Evolutionary conservation across 2,329 filamentous ascomycete genomes (phyloP), one percentile per base, ranked within the genome.

Genomic region (Penicillium hesseltinei): DNA sequence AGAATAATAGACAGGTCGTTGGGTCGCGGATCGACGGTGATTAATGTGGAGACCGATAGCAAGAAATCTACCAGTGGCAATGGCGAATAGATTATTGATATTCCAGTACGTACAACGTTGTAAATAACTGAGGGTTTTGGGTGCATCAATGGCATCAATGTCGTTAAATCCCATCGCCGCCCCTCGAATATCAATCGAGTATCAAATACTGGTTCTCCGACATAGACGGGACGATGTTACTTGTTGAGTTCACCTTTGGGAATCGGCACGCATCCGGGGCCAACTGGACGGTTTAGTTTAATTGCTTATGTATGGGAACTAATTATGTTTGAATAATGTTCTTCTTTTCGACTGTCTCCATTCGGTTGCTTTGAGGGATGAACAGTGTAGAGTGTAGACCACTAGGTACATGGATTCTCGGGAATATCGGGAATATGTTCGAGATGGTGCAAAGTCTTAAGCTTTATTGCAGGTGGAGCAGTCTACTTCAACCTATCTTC

Each of bases 181-280:
- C 21, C 3, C 9, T 7, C 17, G n/a, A 40, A 7, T 42, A 23
- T 33, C n/a, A 10, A 10, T 7, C 17, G n/a, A 40, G 5, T 42
- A 23, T 33, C n/a, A 10, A 10, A 19, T 10, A 9, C 10, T 17
- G 13, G 17, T 35, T 54, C 3, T 46, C 21, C 19, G 38, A 7
- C 11, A 40, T 5, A 27, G 38, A 47, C 46, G 31, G 36, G 35
- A 48, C 46, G 29, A 45, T 23, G 40, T 51, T 51, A 61, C 52
- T 52, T 31, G 58, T 19, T 33, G 10, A 53, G 31, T 27, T 48
- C 35, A 43, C 23, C 40, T 27, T 54, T 54, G 59, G 54, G 40
- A 58, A 51, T 62, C 54, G 59, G 54, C 59, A 62, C 49, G 19
- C 33, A 4, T 27, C 38, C 46, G 42, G 36, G 17, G n/a, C 33